Evolutionary conservation across 2,329 filamentous ascomycete species (phyloP).

Genomic region (Pleoardoris graminearum): DNA sequence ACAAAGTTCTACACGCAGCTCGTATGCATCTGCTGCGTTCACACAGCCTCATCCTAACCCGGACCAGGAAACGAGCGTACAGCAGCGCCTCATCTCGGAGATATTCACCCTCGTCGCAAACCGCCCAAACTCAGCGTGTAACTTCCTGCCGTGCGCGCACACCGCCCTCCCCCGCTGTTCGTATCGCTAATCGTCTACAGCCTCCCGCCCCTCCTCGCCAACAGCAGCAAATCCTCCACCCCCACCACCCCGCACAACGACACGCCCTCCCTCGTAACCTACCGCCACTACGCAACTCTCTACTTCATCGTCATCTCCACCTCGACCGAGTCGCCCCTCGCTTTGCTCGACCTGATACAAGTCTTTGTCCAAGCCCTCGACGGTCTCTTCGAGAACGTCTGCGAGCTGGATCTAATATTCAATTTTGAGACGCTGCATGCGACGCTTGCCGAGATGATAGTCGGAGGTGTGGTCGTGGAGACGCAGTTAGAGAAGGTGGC

Average conservation of each 20-base stretch:
- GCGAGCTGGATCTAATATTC: slow-evolving; percentile 97
- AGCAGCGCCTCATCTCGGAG: slow-evolving; percentile 94
- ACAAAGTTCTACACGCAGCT: slow-evolving; percentile 99
- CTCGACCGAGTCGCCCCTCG: slow-evolving; percentile 91
- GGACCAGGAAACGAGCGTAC: slow-evolving; percentile 86
- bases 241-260: slow-evolving; percentile 72
- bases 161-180: slow-evolving; percentile 18
- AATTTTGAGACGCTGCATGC: slow-evolving; percentile 98
- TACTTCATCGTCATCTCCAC: slow-evolving; percentile 99
- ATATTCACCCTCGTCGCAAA: slow-evolving; percentile 96
- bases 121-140: slow-evolving; percentile 88
- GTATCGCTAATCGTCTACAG: slow-evolving; percentile 59
- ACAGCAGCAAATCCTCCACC: slow-evolving; percentile 49
- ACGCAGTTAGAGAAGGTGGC: slow-evolving; percentile 88
- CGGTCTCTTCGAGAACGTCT: slow-evolving; percentile 95
- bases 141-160: slow-evolving; percentile 75
- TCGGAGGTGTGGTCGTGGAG: slow-evolving; percentile 92
- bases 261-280: slow-evolving; percentile 91
- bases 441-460: slow-evolving; percentile 88
- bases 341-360: slow-evolving; percentile 94
- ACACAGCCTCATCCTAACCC: slow-evolving; percentile 5
- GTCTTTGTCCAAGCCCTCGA: slow-evolving; percentile 97
- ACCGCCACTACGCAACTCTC: slow-evolving; percentile 96
- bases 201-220: slow-evolving; percentile 65
- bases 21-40: slow-evolving; percentile 54